Base-by-base conservation (phyloP, 768 basidiomycete species). In the Lentinula detonsa region DNA sequence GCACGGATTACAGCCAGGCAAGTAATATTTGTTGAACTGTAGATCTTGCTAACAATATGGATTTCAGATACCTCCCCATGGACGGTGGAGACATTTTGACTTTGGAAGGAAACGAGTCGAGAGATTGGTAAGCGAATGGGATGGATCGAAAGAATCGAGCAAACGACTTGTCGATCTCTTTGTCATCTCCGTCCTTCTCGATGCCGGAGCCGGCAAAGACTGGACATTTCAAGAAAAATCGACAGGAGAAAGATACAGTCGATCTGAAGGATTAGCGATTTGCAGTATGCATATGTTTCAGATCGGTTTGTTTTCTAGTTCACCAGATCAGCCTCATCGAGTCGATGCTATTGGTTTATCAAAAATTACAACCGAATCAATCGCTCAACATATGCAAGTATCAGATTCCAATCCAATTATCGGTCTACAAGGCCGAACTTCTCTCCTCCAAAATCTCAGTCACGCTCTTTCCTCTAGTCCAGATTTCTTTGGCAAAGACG, bases 211-310 rank as follows among this genome's bases (percentile, higher is more conserved):
- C 0, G 96, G 95, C 0, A 87, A 83, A 60, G 67, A 74, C 1
- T 98, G 95, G 95, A 73, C 72, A 10, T 98, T 89, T 72, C 78
- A 74, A 6, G 94, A 95, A 61, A 71, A 78, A 5, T 74, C 70
- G 0, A 81, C 83, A 0, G 83, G 81, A 0, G 67, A 76, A 60
- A 76, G 71, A 0, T 93, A 85, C 71, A 69, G 75, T 56, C 80
- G 89, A 66, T 95, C 83, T 5, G 91, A 87, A 69, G 96, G 96
- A 0, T 75, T 99, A 5, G 96, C 88, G 0, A 87, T 98, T 5
- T 96, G 94, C 0, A 93, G 91, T 67, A 75, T 93, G 46, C 86
- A 91, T 69, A 97, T 98, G 93, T 98, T 97, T 63, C 72, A 81
- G 57, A 72, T 76, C 3, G 96, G 96, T 0, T 72, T 94, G 51